Evolutionary conservation across 139 green algal genomes (phyloP), one percentile per base, ranked within the genome.

Genomic region (Closterium sp.): DNA sequence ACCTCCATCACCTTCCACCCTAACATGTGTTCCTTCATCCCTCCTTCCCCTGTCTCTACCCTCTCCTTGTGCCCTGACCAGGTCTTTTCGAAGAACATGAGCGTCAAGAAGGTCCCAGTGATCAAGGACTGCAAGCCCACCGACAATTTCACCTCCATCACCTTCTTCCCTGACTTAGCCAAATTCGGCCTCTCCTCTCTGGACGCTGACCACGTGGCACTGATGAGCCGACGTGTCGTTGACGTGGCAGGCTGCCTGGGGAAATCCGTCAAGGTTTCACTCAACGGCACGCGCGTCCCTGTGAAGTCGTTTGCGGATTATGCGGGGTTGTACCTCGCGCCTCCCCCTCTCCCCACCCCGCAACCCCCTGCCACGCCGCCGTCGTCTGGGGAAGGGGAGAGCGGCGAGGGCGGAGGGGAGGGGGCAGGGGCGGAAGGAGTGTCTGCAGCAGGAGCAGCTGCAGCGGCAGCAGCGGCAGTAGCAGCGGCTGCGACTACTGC

Each of bases 141-240:
- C n/a, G 98, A 99, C 87, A 99, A 98, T 95, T 99, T 96, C 96
- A 99, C 98, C 0, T 96, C 95, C 91, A 96, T 99, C 90, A 98
- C 96, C 12, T 99, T 99, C 95, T 95, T 96, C 91, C 98, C 98
- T 10, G 98, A 99, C 94, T 95, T 99, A 31, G 91, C 93, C 55
- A 98, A 98, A 94, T 99, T 99, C 95, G 96, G 96, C 89, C 99
- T 99, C 98, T 94, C 89, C 4, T 30, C 93, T 64, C 94, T 98
- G 64, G 97, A 98, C 83, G 95, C 95, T 1, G 97, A 98, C 87
- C 95, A 93, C 6, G 95, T 99, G 23, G 93, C 96, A 7, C 95
- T 99, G 35, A 98, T 99, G 96, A 96, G 95, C 91, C 99, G 98
- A 95, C 96, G 98, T 12, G 97, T 98, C 86, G 98, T 98, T 91